Evolutionary conservation across 164 flowering plant genomes (phyloP), one percentile per base, ranked within the genome.

Genomic region (Stephania cephalantha): DNA sequence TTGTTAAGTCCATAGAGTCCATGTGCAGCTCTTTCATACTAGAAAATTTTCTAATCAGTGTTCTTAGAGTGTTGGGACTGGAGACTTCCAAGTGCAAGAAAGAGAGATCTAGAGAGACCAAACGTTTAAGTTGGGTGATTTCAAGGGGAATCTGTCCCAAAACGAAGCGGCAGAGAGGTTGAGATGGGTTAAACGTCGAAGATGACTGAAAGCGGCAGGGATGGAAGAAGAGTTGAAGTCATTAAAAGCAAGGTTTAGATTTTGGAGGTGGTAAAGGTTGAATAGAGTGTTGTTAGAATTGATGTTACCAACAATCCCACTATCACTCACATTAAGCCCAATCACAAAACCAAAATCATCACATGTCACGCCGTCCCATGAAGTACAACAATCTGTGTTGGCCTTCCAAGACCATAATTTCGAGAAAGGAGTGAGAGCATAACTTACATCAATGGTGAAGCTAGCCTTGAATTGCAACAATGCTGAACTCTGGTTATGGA

Each of bases 81-180:
- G 18, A 1, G 5, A 17, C 2, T 53, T 2, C 4, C 9, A 15
- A 17, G 44, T 30, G 35, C 17, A 48, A 15, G 45, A 50, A 8
- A 12, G 74, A 75, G 1, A 64, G 72, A 68, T 77, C 78, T 3
- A 80, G 81, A 7, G 76, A 68, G 55, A 79, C 73, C 74, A 80
- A 73, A 55, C 12, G 55, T 7, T 69, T 76, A 73, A 86, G 17
- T 0, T 55, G 71, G 5, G 86, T 79, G 7, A 88, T 73, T 61
- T 70, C 84, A 7, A 69, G n/a, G 0, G 84, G 90, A 35, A 75
- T 76, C 31, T 85, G 88, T 6, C 89, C 87, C 0, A 17, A 29
- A 88, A 86, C n/a, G 81, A 80, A 15, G 90, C 73, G 55, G 77
- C 61, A 6, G 89, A 87, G 69, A 88, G 64, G 73, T 90, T 84